Evolutionary conservation across 2,329 filamentous ascomycete genomes (phyloP), one percentile per base, ranked within the genome.

Genomic region (Chlorencoelia australis): DNA sequence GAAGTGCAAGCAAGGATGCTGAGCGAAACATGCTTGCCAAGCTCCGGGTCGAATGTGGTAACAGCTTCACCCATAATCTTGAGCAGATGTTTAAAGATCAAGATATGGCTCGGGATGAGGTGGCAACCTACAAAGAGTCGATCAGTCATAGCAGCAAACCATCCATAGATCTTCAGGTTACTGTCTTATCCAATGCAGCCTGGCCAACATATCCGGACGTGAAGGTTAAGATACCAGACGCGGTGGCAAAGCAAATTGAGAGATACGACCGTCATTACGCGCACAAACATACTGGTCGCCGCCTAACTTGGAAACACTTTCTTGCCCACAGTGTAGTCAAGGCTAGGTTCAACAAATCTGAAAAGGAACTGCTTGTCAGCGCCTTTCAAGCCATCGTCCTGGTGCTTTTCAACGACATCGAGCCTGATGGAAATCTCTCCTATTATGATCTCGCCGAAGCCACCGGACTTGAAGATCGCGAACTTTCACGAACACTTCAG

Each of bases 31-130:
- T 98, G 91, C 71, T 98, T 31, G 71, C 83, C 17, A 85, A 93
- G 48, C 69, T 98, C 18, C 89, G 91, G 62, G 82, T 79, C 48
- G 91, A 98, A 65, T 98, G 91, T 55, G 91, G 91, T 25, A 82
- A 84, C 10, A 83, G 76, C 49, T 96, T 98, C 57, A 98, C 91
- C 0, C 88, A 94, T 56, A 98, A 98, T 53, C 69, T 99, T 0
- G 93, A 99, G 61, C 85, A 89, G 44, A 99, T 99, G 91, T 98
- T 99, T 67, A 94, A 94, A 59, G 91, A 99, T 54, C 86, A 96
- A 59, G 88, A 95, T 55, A 71, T 95, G 14, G 84, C 84, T 9
- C 82, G 82, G 42, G 91, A 96, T 51, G 89, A 96, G 56, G 94
- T 96, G 81, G 63, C 71, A n/a, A 75, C 82, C 0, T 98, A 94